These are phyloP conservation scores for Ciborinia camelliae DNA, from an alignment of 2,329 filamentous ascomycete species.

Conservation along the genomic window DNA sequence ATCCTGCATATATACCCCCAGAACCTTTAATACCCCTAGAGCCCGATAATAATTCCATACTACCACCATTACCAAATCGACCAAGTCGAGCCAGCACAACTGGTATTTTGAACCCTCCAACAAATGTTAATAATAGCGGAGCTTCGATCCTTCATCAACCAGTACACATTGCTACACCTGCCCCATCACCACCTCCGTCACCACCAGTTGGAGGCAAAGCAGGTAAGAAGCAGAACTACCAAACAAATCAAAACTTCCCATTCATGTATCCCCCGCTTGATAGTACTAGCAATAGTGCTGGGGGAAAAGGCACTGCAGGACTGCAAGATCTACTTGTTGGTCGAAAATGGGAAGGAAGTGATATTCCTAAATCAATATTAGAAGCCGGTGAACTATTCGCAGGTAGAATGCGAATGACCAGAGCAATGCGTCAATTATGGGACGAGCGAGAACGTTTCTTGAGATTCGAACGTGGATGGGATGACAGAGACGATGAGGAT, in stretches of 20 bases:
- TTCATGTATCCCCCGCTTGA: slow-evolving; percentile 96
- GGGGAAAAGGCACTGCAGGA: slow-evolving; percentile 81
- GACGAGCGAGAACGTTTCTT: slow-evolving; percentile 88
- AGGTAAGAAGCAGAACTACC: slow-evolving; percentile 98
- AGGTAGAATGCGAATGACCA: slow-evolving; percentile 82
- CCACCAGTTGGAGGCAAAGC: slow-evolving; percentile 84
- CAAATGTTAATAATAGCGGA: slow-evolving; percentile 53
- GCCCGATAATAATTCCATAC: slow-evolving; percentile 82
- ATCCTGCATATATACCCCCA: slow-evolving; percentile 92
- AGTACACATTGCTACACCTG: slow-evolving; percentile 97
- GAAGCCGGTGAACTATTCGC: slow-evolving; percentile 94
- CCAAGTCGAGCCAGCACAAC: slow-evolving; percentile 58
- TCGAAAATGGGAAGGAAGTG: slow-evolving; percentile 86
- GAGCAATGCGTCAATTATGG: slow-evolving; percentile 91
- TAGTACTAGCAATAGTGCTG: slow-evolving; percentile 80
- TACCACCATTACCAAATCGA: slow-evolving; percentile 80
- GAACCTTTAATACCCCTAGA: slow-evolving; percentile 80
- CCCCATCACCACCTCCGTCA: slow-evolving; percentile 90
- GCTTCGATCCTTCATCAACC: slow-evolving; percentile 90
- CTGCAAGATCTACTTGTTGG: slow-evolving; percentile 77
- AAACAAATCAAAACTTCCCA: slow-evolving; percentile 97
- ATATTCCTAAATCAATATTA: slow-evolving; percentile 89
- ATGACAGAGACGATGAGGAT: slow-evolving; percentile 44
- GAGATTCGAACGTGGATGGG: slow-evolving; percentile 89
- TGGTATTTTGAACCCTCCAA: slow-evolving; percentile 57